Percentiles rank a stretch among this genome's conserved stretches.
These are phyloP conservation scores for Aspergillus avenaceus DNA, from an alignment of 495 filamentous ascomycete species.

Conservation along the genomic window DNA sequence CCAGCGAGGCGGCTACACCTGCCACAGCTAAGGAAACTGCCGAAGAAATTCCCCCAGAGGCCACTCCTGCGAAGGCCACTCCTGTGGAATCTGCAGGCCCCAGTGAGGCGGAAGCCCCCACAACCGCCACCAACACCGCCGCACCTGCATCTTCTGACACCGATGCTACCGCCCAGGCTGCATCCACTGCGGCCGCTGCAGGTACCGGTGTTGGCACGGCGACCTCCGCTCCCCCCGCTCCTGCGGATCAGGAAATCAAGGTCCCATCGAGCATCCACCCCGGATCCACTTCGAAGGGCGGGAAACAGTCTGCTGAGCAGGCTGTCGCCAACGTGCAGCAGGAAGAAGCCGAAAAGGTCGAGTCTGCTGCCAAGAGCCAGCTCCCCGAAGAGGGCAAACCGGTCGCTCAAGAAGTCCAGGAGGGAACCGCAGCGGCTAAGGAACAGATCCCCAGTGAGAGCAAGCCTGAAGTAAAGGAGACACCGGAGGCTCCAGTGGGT, in stretches of 20 bases:
- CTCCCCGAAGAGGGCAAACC: neutral
- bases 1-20: neutral
- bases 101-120: no score
- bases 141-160: neutral
- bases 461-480: neutral
- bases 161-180: neutral
- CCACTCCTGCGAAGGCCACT: neutral
- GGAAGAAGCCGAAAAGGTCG: neutral
- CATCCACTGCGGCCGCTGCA: neutral
- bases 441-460: constrained; percentile 1
- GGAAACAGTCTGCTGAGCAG: neutral
- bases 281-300: neutral
- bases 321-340: neutral
- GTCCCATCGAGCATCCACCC: neutral
- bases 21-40: neutral
- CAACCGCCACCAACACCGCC: no score
- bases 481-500: neutral
- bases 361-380: neutral
- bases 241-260: neutral
- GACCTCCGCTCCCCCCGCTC: neutral
- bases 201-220: neutral
- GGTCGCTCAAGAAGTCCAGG: neutral
- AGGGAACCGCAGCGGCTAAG: neutral
- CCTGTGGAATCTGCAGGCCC: neutral
- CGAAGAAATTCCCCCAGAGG: no score